A percentile compares a stretch with the other conserved stretches of the same genome.
Conservation (phyloP, 208 protist species). For the Herpetomonas muscarum region DNA sequence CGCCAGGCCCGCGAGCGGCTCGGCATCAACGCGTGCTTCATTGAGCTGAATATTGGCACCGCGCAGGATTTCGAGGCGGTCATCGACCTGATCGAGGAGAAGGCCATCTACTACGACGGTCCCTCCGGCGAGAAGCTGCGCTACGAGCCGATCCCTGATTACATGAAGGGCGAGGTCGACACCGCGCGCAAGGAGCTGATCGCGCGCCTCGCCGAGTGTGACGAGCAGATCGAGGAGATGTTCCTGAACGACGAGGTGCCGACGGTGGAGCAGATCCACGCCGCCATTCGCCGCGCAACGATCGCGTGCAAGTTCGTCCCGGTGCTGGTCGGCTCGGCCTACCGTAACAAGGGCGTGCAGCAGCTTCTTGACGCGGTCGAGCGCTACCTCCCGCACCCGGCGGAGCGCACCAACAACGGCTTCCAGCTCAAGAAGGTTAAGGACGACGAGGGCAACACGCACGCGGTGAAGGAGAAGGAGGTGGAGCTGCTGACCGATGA, state of each 20-base stretch:
- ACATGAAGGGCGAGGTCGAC: conserved; percentile 73
- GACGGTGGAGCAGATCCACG: conserved; percentile 85
- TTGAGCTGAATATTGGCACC: conserved; percentile 97
- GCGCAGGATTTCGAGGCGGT: conserved; percentile 95
- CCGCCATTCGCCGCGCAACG: conserved; percentile 90
- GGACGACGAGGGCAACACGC: conserved; percentile 82
- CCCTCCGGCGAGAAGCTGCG: conserved; percentile 84
- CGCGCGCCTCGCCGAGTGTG: conserved; percentile 92
- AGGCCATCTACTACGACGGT: conserved; percentile 94
- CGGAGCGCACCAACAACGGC: conserved; percentile 86
- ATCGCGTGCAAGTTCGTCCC: conserved; percentile 96
- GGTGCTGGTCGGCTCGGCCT: conserved; percentile 96
- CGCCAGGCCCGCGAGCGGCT: conserved; percentile 90
- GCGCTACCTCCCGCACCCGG: conserved; percentile 95
- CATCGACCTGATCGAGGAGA: conserved; percentile 93
- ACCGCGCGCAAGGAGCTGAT: conserved; percentile 88
- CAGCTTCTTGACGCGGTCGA: conserved; percentile 96
- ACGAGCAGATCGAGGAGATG: conserved; percentile 92
- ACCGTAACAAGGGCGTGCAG: conserved; percentile 99
- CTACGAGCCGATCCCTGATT: conserved; percentile 76
- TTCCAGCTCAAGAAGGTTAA: conserved; percentile 81
- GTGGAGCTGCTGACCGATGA: conserved; percentile 83
- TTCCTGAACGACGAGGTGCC: conserved; percentile 93
- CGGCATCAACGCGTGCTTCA: conserved; percentile 92
- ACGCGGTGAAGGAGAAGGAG: conserved; percentile 66